Conservation (phyloP, 2,329 filamentous ascomycete genomes). For the Zarea fungicola region DNA sequence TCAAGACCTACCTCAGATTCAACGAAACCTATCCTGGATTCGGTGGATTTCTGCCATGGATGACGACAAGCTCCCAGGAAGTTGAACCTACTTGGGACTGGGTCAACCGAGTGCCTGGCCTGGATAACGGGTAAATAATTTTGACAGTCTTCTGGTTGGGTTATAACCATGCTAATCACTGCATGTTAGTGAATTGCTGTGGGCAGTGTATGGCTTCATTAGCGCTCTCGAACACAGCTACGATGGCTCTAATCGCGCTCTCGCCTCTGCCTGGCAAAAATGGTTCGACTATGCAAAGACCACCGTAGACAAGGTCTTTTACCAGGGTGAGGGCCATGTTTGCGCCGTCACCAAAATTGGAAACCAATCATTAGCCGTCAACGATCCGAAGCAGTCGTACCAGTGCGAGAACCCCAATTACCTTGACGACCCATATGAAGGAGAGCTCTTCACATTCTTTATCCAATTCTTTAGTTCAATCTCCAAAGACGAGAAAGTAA, state of each 20-base stretch:
- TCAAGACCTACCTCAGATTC: constrained; percentile 34
- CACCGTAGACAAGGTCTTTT: constrained; percentile 33
- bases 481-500: constrained; percentile 26
- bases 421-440: constrained; percentile 39
- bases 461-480: constrained; percentile 34
- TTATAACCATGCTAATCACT: not conserved
- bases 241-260: constrained; percentile 19
- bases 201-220: constrained; percentile 37
- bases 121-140: constrained; percentile 33
- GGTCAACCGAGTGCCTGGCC: constrained; percentile 33
- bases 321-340: constrained; percentile 31
- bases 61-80: constrained; percentile 24
- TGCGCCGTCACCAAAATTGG: constrained; percentile 34
- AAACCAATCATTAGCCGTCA: constrained; percentile 28
- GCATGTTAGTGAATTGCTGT: constrained; percentile 37
- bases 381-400: constrained; percentile 26
- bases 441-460: constrained; percentile 37
- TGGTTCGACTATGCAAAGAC: constrained; percentile 37
- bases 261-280: constrained; percentile 31
- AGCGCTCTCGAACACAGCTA: constrained; percentile 29
- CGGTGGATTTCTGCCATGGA: constrained; percentile 37
- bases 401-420: constrained; percentile 29
- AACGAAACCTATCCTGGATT: constrained; percentile 37
- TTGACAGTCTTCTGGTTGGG: not conserved
- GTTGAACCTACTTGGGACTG: constrained; percentile 32